phyloP scores from a whole-genome alignment of 2,329 filamentous ascomycete genomes.

The Sclerotinia subarctica region DNA sequence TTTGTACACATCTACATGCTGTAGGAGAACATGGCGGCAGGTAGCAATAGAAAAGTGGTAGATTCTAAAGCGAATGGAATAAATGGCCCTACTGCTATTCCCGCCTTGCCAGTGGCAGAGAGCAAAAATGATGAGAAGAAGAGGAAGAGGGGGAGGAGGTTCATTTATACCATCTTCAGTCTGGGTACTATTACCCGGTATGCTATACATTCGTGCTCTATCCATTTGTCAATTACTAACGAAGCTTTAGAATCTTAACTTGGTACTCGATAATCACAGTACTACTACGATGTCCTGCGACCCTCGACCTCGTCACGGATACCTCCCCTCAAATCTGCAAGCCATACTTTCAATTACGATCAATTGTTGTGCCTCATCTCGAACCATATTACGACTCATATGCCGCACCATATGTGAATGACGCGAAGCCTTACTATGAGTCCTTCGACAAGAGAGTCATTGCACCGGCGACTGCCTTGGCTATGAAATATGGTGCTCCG shows the following conservation, averaged over 20 bases:
- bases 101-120: conserved; percentile 36
- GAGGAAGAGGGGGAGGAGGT: too few species aligned
- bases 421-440: conserved; percentile 72
- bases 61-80: conserved; percentile 37
- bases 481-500: conserved; percentile 72
- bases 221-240: conserved; percentile 8
- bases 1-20: conserved; percentile 27
- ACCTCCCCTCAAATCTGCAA: conserved; percentile 76
- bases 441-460: conserved; percentile 62
- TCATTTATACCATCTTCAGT: conserved; percentile 41
- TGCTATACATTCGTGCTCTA: conserved; percentile 22
- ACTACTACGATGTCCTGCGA: conserved; percentile 76
- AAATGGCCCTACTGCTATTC: conserved; percentile 42
- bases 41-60: conserved; percentile 40
- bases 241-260: conserved; percentile 61
- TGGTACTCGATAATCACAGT: conserved; percentile 86
- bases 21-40: conserved; percentile 40
- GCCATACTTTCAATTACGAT: conserved; percentile 69
- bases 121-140: conserved; percentile 24
- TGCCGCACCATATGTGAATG: conserved; percentile 76
- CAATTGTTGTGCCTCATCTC: conserved; percentile 66
- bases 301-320: conserved; percentile 63
- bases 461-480: conserved; percentile 63
- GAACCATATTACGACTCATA: conserved; percentile 84
- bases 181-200: conserved; percentile 56